Evolutionary conservation across 2,329 filamentous ascomycete genomes (phyloP), one percentile per base, ranked within the genome.

Genomic region (Colletotrichum sp.): DNA sequence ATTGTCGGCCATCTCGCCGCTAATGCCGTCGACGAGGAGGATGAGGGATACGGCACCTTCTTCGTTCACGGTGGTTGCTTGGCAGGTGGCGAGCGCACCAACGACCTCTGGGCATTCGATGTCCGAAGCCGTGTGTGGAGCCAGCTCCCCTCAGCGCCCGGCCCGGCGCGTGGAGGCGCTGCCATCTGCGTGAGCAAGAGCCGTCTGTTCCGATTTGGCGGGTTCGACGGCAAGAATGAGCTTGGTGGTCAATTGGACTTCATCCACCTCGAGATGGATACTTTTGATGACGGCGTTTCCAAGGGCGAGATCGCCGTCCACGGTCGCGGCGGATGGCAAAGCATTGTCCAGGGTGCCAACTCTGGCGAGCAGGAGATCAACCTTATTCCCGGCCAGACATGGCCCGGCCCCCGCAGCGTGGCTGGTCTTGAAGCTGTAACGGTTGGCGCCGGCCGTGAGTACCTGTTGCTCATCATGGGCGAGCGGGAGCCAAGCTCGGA

Each of bases 71-170:
- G 94, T 6, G 95, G 95, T 5, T 94, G 93, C 80, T 89, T 94
- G 0, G 89, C 90, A 8, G 89, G 86, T 32, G 93, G 92, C 13
- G 87, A 92, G 5, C 87, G 94, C 5, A 86, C 87, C 52, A 86
- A 87, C 13, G 95, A 98, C 81, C 84, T 96, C 8, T 98, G 95
- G 95, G 91, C 92, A 0, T 98, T 98, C 81, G 92, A 94, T 80
- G 84, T 96, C 28, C 86, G 86, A 64, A 88, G 88, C 9, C 86
- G 88, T 69, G 87, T 88, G 3, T 98, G 95, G 95, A 91, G 88
- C 52, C 88, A 93, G 80, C 87, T 95, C 16, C 89, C 93, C 0
- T 83, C 90, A 9, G 95, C 94, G 0, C 94, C 94, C 0, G 93
- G 90, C 1, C 90, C 93, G 9, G 86, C 90, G 0, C 89, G 95